Percentiles rank a stretch among this genome's conserved stretches.
phyloP scores from a whole-genome alignment of 345 rosid genomes.

The Syzygium aromaticum region DNA sequence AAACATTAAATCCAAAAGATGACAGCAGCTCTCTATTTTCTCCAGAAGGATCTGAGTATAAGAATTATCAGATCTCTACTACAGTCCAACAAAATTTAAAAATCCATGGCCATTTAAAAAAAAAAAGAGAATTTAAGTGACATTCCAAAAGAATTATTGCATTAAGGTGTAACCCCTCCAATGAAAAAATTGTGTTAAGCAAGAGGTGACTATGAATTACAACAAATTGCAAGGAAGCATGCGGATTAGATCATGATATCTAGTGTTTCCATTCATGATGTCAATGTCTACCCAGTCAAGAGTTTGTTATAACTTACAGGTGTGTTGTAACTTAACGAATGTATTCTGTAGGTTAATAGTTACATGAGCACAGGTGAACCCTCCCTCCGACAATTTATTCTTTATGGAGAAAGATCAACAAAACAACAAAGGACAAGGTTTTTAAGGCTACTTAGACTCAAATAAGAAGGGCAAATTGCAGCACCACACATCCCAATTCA shows the following conservation, averaged over 20 bases:
- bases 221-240: background rate
- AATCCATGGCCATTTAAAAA: background rate
- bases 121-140: background rate
- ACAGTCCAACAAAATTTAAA: background rate
- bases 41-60: background rate
- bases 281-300: background rate
- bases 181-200: background rate
- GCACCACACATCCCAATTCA: background rate
- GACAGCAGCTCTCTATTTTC: background rate
- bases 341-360: background rate
- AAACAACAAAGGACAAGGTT: background rate
- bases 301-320: background rate
- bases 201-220: background rate
- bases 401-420: background rate
- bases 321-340: background rate
- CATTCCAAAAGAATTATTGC: background rate
- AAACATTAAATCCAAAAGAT: background rate
- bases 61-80: background rate
- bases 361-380: background rate
- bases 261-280: background rate
- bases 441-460: background rate
- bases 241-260: background rate
- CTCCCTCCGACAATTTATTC: background rate
- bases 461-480: background rate
- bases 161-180: background rate